Evolutionary conservation across 768 basidiomycete genomes (phyloP).

Genomic region (Auricularia sp.): DNA sequence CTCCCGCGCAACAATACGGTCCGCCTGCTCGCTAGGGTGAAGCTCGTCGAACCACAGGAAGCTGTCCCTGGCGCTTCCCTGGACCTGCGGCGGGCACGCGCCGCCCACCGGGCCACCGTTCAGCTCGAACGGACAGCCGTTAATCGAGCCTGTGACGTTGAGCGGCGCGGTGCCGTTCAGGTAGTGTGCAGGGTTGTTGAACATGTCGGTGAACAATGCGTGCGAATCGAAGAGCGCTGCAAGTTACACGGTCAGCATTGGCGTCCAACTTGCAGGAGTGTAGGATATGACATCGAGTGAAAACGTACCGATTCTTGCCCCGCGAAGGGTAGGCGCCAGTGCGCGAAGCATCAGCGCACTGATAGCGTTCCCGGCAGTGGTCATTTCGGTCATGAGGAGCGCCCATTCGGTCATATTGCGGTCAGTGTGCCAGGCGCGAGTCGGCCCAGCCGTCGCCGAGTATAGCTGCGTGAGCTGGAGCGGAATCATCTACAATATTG

Average conservation of each 20-base stretch:
- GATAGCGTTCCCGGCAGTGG: constrained; percentile 40
- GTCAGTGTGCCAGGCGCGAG: constrained; percentile 35
- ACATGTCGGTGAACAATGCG: constrained; percentile 50
- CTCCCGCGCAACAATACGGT: constrained; percentile 42
- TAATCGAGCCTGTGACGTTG: constrained; percentile 44
- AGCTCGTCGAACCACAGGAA: constrained; percentile 56
- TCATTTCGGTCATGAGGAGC: constrained; percentile 39
- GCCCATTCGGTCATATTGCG: constrained; percentile 52
- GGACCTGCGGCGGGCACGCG: constrained; percentile 17
- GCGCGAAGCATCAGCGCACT: constrained; percentile 40
- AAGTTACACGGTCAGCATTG: background rate
- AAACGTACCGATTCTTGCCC: constrained; percentile 45
- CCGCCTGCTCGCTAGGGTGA: constrained; percentile 50
- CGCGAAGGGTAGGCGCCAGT: constrained; percentile 36
- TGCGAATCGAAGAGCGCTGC: constrained; percentile 53
- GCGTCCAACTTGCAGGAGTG: background rate
- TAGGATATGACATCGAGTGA: background rate
- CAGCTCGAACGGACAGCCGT: constrained; percentile 36
- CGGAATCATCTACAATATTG: constrained; percentile 40
- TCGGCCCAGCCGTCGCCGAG: constrained; percentile 35
- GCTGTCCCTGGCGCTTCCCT: constrained; percentile 42
- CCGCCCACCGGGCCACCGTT: constrained; percentile 17
- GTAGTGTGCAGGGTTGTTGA: constrained; percentile 37
- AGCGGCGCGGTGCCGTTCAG: constrained; percentile 54
- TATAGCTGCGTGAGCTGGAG: constrained; percentile 37